A percentile compares a stretch with the other conserved stretches of the same genome.
phyloP scores from a whole-genome alignment of 148 eudicot species.

The Rhododendron henanense region DNA sequence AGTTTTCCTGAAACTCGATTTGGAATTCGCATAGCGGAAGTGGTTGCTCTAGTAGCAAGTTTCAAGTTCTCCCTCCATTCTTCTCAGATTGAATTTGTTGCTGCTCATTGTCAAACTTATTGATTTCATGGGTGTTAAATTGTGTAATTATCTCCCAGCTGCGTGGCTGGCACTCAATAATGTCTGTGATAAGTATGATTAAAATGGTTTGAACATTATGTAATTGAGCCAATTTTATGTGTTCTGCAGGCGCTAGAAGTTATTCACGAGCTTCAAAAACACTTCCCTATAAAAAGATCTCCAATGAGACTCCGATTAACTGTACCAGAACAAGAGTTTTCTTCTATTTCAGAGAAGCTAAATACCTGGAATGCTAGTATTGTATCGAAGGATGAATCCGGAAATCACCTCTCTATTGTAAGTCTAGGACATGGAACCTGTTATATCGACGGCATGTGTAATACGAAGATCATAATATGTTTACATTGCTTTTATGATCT shows the following conservation, averaged over 20 bases:
- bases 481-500: background rate
- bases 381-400: conserved; percentile 70
- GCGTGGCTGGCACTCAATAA: background rate
- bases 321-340: conserved; percentile 38
- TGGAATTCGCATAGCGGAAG: background rate
- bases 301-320: conserved; percentile 77
- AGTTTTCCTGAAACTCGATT: background rate
- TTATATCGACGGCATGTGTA: background rate
- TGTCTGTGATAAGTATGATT: background rate
- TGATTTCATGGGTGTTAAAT: background rate
- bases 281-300: conserved; percentile 77
- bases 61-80: background rate
- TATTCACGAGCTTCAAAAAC: conserved; percentile 15
- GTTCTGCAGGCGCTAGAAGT: conserved; percentile 1
- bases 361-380: conserved; percentile 54
- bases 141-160: background rate
- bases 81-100: background rate
- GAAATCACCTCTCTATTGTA: conserved; percentile 65
- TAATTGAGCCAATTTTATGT: background rate
- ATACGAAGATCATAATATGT: background rate
- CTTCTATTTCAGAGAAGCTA: conserved; percentile 61
- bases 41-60: background rate
- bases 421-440: conserved; percentile 29
- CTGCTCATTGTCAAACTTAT: background rate
- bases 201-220: background rate